phyloP scores from a whole-genome alignment of 2,329 filamentous ascomycete genomes.

The Macroventuria anomochaeta region DNA sequence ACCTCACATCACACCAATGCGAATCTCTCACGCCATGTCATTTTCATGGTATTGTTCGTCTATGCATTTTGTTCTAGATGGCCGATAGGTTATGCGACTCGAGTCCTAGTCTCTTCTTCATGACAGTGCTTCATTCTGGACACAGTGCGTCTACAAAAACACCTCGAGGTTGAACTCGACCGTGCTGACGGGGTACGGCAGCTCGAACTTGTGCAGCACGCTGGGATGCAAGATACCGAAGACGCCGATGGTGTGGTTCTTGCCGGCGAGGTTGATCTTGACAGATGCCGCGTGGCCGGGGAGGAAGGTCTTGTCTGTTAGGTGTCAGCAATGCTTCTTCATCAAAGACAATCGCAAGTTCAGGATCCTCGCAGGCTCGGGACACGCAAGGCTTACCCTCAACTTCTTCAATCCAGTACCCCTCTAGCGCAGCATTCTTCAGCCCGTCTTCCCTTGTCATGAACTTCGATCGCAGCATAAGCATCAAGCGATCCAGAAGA shows the following conservation, averaged over 20 bases:
- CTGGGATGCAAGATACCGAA: conserved; percentile 94
- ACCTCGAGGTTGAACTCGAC: conserved; percentile 94
- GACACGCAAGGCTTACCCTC: conserved; percentile 70
- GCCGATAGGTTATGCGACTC: too few species aligned
- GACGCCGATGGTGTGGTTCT: conserved; percentile 79
- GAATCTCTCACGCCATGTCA: too few species aligned
- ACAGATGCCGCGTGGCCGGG: conserved; percentile 86
- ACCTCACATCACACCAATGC: too few species aligned
- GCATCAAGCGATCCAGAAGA: conserved; percentile 86
- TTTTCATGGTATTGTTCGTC: too few species aligned
- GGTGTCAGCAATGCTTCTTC: background rate
- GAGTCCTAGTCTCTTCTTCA: too few species aligned
- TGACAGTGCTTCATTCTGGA: too few species aligned
- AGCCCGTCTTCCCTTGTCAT: conserved; percentile 72
- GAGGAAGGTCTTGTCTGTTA: conserved; percentile 82
- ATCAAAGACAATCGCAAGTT: too few species aligned
- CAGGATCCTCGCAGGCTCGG: too few species aligned
- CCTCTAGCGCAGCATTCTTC: conserved; percentile 65
- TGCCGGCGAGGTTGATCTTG: conserved; percentile 75
- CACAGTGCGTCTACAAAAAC: conserved; percentile 76
- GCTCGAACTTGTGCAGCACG: conserved; percentile 90
- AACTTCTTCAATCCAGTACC: conserved; percentile 95
- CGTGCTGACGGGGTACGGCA: conserved; percentile 91
- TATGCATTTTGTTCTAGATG: too few species aligned
- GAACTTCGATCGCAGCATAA: conserved; percentile 88